phyloP scores from a whole-genome alignment of 345 rosid genomes.

The Pugionium dolabratum region DNA sequence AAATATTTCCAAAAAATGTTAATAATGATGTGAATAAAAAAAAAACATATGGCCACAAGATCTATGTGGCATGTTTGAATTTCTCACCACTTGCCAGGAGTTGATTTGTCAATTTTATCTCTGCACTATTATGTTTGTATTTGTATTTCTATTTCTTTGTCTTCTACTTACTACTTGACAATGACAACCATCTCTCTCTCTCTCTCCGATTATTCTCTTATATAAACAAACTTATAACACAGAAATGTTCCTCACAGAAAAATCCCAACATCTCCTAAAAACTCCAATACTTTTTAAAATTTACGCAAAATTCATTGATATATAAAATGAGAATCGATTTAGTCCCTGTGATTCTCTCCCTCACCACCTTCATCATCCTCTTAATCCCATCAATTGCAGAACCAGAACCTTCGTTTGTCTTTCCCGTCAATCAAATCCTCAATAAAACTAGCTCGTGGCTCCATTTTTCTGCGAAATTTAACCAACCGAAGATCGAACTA shows the following conservation, averaged over 20 bases:
- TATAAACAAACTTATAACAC: constrained; percentile 17
- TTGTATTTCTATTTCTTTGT: background rate
- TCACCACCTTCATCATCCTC: constrained; percentile 22
- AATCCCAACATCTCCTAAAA: constrained; percentile 17
- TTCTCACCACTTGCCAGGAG: constrained; percentile 27
- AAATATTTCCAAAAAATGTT: too few relatives aligned
- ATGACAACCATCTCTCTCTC: constrained; percentile 3
- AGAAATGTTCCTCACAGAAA: constrained; percentile 2
- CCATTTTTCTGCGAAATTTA: constrained; percentile 25
- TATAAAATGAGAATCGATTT: constrained; percentile 28
- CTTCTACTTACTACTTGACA: background rate
- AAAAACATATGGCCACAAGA: background rate
- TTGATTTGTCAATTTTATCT: constrained; percentile 7
- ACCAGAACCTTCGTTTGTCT: constrained; percentile 1
- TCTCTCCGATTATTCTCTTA: constrained; percentile 8
- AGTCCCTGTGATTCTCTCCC: constrained; percentile 25
- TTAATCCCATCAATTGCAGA: constrained; percentile 21
- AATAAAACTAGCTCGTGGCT: constrained; percentile 42
- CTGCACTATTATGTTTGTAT: background rate
- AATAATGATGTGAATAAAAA: too few relatives aligned
- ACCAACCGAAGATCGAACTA: constrained; percentile 37
- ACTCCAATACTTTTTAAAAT: background rate
- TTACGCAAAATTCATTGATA: background rate
- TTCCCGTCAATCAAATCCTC: constrained; percentile 11
- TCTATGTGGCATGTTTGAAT: background rate